Evolutionary conservation across 1,284 basidiomycete species (phyloP), one percentile per base, ranked within the genome.

Genomic region (Ustilago tritici): DNA sequence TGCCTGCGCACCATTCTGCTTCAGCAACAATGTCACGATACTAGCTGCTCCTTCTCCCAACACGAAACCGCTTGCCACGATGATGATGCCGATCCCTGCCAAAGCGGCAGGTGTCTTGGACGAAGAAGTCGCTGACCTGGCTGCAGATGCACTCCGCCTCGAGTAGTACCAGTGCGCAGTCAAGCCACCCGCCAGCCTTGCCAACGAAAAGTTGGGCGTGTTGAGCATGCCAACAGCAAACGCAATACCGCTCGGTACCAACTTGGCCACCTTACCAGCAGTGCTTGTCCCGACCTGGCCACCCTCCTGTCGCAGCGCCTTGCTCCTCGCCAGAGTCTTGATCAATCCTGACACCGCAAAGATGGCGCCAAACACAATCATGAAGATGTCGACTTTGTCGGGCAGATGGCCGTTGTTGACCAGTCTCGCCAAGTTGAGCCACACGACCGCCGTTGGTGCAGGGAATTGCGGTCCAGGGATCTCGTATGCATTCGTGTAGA

Each of bases 61-160:
- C 34, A 98, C 96, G 82, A 98, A 97, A 1, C 95, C 95, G 82
- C 93, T 94, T 4, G 95, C 96, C 36, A 97, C 89, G 40, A 98
- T 91, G 79, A 98, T 93, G 57, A 95, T 88, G 56, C 89, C 90
- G 74, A 92, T 95, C 82, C 91, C 92, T 55, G 70, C 64, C 38
- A 79, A 35, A 0, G 70, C 53, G 34, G 56, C 40, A n/a, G 46
- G 38, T 46, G 59, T 46, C 49, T 58, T 60, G 47, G 35, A 50
- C 15, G 35, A 28, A 32, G 40, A 28, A 23, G 6, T 36, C 34
- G 6, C 46, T 35, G 38, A 35, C 19, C 41, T 41, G 32, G 28
- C 19, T 3, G 36, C 52, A 34, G 76, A 34, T 56, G 55, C 43
- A 40, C 34, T 56, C 59, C 47, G 40, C 8, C 71, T 63, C 38